A percentile compares a stretch with the other conserved stretches of the same genome.
Conservation (phyloP, 1,139 yeast genomes). For the Candida pseudoviswanathii region DNA sequence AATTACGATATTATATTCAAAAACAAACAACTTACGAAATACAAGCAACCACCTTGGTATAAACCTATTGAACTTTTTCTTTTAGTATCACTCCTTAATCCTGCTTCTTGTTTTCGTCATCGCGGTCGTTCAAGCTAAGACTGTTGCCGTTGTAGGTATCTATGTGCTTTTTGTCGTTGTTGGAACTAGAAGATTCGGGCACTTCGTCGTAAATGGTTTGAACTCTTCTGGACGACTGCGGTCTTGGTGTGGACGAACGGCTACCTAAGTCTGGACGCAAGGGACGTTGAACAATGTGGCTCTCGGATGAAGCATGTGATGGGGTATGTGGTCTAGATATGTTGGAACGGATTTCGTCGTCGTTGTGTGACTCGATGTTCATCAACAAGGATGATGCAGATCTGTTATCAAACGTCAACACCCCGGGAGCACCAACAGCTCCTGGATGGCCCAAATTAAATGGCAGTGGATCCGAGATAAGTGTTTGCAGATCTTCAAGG, state of each 20-base stretch:
- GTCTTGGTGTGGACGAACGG: constrained; percentile 22
- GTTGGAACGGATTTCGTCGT: neutral
- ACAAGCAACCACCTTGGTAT: neutral
- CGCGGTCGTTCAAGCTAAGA: constrained; percentile 19
- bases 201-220: constrained; percentile 24
- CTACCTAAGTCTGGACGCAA: constrained; percentile 14
- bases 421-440: constrained; percentile 17
- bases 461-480: neutral
- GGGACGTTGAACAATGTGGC: constrained; percentile 8
- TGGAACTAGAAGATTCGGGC: neutral
- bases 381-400: constrained; percentile 22
- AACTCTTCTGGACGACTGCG: constrained; percentile 22
- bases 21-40: neutral
- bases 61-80: neutral
- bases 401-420: constrained; percentile 22
- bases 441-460: constrained; percentile 10
- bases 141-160: constrained; percentile 27
- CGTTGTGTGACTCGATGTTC: constrained; percentile 17
- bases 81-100: neutral
- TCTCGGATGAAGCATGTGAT: constrained; percentile 5
- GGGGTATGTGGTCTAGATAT: constrained; percentile 5
- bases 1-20: neutral
- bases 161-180: constrained; percentile 11
- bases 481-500: neutral
- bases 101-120: constrained; percentile 16